Conservation (phyloP, 805 yeast species). For the Spathaspora hagerdaliae region DNA sequence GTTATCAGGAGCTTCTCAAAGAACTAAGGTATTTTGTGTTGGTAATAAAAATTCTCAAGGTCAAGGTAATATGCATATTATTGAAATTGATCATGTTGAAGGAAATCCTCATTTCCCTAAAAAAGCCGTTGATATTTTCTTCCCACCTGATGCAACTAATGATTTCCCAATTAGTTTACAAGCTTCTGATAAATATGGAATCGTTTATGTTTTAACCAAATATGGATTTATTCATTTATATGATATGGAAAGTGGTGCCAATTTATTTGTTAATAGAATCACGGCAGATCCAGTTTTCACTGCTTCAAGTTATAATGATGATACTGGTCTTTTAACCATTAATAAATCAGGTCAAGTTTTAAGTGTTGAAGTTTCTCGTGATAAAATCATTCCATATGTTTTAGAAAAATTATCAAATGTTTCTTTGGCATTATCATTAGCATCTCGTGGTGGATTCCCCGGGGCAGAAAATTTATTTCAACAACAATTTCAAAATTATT, state of each 20-base stretch:
- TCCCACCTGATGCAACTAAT: constrained; percentile 93
- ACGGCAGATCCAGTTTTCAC: constrained; percentile 95
- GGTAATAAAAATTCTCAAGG: constrained; percentile 82
- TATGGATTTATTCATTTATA: constrained; percentile 94
- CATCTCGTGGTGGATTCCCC: constrained; percentile 93
- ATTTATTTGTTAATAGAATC: constrained; percentile 92
- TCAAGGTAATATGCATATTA: constrained; percentile 75
- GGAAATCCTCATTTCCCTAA: constrained; percentile 81
- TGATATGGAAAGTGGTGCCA: constrained; percentile 88
- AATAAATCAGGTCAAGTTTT: constrained; percentile 94
- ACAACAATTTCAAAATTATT: constrained; percentile 85
- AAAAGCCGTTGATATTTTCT: constrained; percentile 87
- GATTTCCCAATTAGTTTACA: constrained; percentile 96
- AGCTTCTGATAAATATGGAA: constrained; percentile 80
- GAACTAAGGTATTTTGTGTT: constrained; percentile 86
- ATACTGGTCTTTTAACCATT: constrained; percentile 85
- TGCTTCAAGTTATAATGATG: constrained; percentile 66
- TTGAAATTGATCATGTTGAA: constrained; percentile 93
- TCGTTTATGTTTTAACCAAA: constrained; percentile 86
- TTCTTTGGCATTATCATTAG: constrained; percentile 78
- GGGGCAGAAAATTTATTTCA: constrained; percentile 92
- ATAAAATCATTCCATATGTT: constrained; percentile 84
- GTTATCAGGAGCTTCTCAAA: constrained; percentile 65
- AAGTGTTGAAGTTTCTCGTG: constrained; percentile 83
- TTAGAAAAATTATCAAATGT: constrained; percentile 83